Conservation (phyloP, 1,284 basidiomycete genomes). For the Ceratobasidium theobromae region DNA sequence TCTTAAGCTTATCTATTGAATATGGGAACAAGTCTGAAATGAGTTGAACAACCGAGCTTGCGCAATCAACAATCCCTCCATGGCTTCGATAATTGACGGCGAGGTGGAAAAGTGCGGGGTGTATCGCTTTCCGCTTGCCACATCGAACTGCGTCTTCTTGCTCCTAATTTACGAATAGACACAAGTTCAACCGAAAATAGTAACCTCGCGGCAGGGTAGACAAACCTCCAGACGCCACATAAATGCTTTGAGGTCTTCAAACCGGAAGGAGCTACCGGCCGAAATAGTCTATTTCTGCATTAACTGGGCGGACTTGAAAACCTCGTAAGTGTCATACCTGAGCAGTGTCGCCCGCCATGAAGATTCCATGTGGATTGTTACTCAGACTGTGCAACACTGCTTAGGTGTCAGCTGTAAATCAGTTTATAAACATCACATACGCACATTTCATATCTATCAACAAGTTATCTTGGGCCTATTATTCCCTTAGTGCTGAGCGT, state of each 20-base stretch:
- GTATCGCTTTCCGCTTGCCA: constrained; percentile 35
- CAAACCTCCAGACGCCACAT: constrained; percentile 59
- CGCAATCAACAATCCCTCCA: constrained; percentile 46
- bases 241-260: constrained; percentile 68
- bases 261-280: constrained; percentile 67
- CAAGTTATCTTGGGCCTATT: constrained; percentile 58
- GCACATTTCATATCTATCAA: constrained; percentile 63
- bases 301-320: constrained; percentile 38
- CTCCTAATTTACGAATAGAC: not conserved
- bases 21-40: constrained; percentile 64
- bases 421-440: constrained; percentile 34
- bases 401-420: not conserved
- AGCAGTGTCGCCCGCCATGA: constrained; percentile 79
- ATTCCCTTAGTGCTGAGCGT: not conserved
- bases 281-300: constrained; percentile 53
- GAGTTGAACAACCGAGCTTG: constrained; percentile 47
- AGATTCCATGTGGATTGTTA: constrained; percentile 63
- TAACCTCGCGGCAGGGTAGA: not conserved
- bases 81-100: constrained; percentile 28
- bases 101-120: constrained; percentile 60
- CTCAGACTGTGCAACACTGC: constrained; percentile 63
- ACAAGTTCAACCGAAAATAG: not conserved
- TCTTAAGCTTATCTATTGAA: constrained; percentile 54
- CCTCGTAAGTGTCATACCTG: constrained; percentile 38
- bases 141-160: constrained; percentile 27